Percentiles rank a stretch among this genome's conserved stretches.
Evolutionary conservation across 2,329 filamentous ascomycete species (phyloP).

Genomic region (Malbranchea cinnamomea): DNA sequence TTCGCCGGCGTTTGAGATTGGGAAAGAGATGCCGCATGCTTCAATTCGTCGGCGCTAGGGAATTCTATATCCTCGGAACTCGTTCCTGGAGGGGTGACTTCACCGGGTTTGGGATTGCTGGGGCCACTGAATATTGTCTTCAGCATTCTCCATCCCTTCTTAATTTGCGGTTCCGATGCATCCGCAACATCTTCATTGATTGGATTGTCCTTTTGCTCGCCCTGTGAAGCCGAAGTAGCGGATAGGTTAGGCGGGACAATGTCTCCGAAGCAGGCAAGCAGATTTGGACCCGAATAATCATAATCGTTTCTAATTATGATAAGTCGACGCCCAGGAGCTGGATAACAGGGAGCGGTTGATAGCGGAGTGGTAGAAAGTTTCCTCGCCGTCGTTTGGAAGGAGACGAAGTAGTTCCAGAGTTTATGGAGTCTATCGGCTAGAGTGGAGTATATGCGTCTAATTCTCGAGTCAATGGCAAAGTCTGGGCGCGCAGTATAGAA

Average conservation of each 20-base stretch:
- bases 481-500: not conserved
- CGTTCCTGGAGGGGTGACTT: constrained; percentile 25
- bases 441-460: constrained; percentile 54
- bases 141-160: constrained; percentile 38
- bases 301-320: constrained; percentile 78
- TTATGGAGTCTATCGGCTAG: constrained; percentile 54
- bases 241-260: constrained; percentile 22
- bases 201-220: constrained; percentile 19
- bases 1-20: too few species aligned
- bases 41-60: not conserved
- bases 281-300: constrained; percentile 34
- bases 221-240: constrained; percentile 16
- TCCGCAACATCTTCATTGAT: constrained; percentile 10
- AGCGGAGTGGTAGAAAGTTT: constrained; percentile 41
- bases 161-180: constrained; percentile 13
- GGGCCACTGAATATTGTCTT: constrained; percentile 35
- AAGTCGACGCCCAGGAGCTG: constrained; percentile 70
- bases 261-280: constrained; percentile 30
- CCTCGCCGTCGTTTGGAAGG: constrained; percentile 54
- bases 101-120: constrained; percentile 29
- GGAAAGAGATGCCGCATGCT: constrained; percentile 4
- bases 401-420: constrained; percentile 67
- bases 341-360: constrained; percentile 67
- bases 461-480: constrained; percentile 13
- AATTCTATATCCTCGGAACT: constrained; percentile 22